Evolutionary conservation across 129 eudicot genomes (phyloP).

Genomic region (Solidago caesia): DNA sequence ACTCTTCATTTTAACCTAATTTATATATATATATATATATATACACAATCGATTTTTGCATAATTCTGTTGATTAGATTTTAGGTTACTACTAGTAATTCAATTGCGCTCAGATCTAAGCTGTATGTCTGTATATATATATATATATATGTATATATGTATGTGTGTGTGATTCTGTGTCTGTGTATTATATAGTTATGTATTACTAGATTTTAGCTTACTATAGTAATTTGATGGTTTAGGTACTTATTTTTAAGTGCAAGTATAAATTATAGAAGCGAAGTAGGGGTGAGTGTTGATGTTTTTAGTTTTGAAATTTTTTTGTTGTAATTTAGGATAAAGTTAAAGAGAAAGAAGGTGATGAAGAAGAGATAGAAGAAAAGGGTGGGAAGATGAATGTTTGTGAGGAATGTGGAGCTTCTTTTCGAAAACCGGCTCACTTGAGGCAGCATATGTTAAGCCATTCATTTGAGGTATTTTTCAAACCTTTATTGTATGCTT

Average conservation of each 20-base stretch:
- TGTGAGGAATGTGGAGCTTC: constrained; percentile 79
- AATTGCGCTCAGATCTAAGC: no score
- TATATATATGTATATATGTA: no score
- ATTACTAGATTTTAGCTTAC: no score
- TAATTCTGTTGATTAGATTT: no score
- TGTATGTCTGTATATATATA: no score
- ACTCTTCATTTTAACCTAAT: not conserved
- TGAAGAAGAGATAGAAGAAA: constrained; percentile 17
- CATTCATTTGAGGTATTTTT: constrained; percentile 76
- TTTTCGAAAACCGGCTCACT: constrained; percentile 73
- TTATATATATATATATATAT: not conserved
- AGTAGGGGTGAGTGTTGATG: not conserved
- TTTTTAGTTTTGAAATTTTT: not conserved
- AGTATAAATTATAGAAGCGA: not conserved
- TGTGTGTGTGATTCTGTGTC: no score
- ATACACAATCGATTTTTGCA: no score
- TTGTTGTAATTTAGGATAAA: constrained; percentile 48
- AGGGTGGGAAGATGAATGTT: constrained; percentile 35
- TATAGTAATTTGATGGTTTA: not conserved
- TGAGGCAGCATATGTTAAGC: constrained; percentile 90
- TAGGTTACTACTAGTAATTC: no score
- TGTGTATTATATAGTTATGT: no score
- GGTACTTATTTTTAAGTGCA: not conserved
- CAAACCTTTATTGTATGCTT: not conserved
- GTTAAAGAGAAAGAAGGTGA: constrained; percentile 35